Conservation (phyloP, 2,329 filamentous ascomycete species). For the Zymoseptoria passerinii region DNA sequence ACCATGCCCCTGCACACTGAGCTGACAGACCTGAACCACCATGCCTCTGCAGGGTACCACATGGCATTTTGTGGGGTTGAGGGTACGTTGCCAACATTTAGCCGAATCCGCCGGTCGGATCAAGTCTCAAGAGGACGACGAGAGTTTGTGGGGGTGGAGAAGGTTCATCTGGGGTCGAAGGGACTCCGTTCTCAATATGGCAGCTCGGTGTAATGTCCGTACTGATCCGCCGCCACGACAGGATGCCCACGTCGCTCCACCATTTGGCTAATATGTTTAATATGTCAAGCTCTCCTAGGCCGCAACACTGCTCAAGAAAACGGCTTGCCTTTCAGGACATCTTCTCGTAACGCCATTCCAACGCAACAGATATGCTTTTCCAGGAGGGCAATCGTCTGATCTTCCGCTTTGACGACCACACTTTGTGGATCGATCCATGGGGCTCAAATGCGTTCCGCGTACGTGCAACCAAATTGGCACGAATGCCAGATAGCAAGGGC, state of each 20-base stretch:
- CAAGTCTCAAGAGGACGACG: background rate
- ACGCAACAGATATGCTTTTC: constrained; percentile 27
- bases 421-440: constrained; percentile 44
- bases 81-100: background rate
- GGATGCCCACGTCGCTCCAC: background rate
- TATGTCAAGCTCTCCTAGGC: background rate
- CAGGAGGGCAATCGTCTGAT: constrained; percentile 49
- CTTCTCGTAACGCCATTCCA: background rate
- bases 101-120: background rate
- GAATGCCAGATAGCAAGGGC: constrained; percentile 36
- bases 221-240: background rate
- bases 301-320: background rate
- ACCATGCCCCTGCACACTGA: background rate
- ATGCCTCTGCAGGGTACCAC: background rate
- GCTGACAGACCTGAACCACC: background rate
- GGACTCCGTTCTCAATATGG: background rate
- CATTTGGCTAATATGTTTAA: background rate
- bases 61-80: background rate
- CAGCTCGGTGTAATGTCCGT: background rate
- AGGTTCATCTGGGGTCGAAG: background rate
- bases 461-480: constrained; percentile 36
- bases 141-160: background rate
- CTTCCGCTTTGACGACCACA: constrained; percentile 48
- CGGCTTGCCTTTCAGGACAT: background rate
- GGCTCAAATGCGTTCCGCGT: constrained; percentile 42